Percentiles rank a stretch among this genome's conserved stretches.
These are phyloP conservation scores for Penicillium tannophilum DNA, from an alignment of 495 filamentous ascomycete species.

Conservation along the genomic window DNA sequence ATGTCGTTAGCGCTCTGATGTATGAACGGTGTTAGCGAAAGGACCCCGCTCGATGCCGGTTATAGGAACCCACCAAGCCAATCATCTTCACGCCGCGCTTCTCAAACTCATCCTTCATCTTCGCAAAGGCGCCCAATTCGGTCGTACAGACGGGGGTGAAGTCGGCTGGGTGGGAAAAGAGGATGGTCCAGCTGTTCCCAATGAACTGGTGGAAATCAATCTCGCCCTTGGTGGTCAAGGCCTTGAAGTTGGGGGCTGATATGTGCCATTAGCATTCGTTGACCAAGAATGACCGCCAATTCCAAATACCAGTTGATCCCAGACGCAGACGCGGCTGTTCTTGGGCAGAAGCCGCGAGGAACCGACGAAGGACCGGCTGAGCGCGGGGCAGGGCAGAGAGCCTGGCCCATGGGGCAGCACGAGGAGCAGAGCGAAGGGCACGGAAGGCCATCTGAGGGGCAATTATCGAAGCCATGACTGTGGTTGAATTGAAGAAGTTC, in stretches of 20 bases:
- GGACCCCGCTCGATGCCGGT: no score
- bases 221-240: conserved; percentile 65
- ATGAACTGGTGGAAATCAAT: conserved; percentile 67
- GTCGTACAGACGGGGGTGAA: conserved; percentile 74
- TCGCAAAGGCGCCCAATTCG: conserved; percentile 68
- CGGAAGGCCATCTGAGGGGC: conserved; percentile 8
- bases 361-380: conserved; percentile 37
- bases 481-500: background rate
- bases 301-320: conserved; percentile 49
- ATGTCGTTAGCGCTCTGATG: conserved; percentile 48
- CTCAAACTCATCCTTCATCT: conserved; percentile 62
- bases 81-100: conserved; percentile 68
- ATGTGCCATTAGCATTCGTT: background rate
- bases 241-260: conserved; percentile 64
- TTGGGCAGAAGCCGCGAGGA: conserved; percentile 30
- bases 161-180: conserved; percentile 71
- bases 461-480: conserved; percentile 15
- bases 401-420: conserved; percentile 28
- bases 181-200: conserved; percentile 61
- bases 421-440: conserved; percentile 29
- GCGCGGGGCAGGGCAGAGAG: conserved; percentile 25
- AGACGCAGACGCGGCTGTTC: conserved; percentile 65
- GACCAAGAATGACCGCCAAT: background rate
- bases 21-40: conserved; percentile 52
- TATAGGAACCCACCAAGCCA: conserved; percentile 53